Evolutionary conservation across 1,284 basidiomycete species (phyloP).

Genomic region (Marasmius tenuissimus): DNA sequence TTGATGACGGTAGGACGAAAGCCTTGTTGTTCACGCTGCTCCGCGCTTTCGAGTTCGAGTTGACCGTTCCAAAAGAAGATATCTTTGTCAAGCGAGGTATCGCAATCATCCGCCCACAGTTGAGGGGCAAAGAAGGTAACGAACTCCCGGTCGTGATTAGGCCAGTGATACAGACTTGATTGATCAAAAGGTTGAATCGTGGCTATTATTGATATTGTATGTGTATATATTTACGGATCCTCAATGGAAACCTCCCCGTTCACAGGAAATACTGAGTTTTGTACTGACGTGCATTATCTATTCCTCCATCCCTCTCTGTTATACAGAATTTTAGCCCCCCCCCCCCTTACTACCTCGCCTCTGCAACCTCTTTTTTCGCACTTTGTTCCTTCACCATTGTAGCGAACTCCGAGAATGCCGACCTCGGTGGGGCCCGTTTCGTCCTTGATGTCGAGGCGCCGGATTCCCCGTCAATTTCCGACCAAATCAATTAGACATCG

Average conservation of each 20-base stretch:
- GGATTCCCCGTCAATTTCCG: too few species aligned
- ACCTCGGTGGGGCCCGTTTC: too few species aligned
- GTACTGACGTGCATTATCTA: too few species aligned
- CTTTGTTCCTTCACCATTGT: slow-evolving; percentile 7
- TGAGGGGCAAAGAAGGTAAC: neutral
- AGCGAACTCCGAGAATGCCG: neutral
- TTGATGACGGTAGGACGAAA: slow-evolving; percentile 30
- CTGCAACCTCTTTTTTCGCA: neutral
- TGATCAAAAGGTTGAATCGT: neutral
- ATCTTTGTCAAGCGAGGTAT: slow-evolving; percentile 9
- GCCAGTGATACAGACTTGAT: neutral
- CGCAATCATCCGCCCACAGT: neutral
- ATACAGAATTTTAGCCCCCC: too few species aligned
- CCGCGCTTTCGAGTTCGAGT: slow-evolving; percentile 45
- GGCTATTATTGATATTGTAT: too few species aligned
- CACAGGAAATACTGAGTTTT: too few species aligned
- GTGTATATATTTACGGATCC: too few species aligned
- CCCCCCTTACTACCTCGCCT: too few species aligned
- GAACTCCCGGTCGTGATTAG: neutral
- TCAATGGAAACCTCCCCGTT: too few species aligned
- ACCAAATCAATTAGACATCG: too few species aligned
- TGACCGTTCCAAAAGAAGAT: slow-evolving; percentile 30
- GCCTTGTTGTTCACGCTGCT: slow-evolving; percentile 48
- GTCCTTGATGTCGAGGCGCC: too few species aligned
- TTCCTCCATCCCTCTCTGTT: too few species aligned